Conservation (phyloP, 2,329 filamentous ascomycete genomes). For the Fusarium transvaalense region DNA sequence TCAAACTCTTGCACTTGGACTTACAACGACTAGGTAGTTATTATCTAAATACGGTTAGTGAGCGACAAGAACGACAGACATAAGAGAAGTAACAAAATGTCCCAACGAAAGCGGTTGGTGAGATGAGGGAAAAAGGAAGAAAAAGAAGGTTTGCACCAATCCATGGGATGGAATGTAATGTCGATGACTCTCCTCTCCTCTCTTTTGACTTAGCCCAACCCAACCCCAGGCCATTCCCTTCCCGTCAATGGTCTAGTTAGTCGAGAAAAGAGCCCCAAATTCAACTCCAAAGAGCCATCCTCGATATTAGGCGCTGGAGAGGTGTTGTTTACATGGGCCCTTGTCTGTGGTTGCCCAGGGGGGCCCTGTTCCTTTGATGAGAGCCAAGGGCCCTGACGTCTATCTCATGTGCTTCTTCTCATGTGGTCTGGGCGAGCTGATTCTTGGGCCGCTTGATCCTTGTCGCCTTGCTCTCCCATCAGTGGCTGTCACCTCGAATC, state of each 20-base stretch:
- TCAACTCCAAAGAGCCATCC: conserved; percentile 9
- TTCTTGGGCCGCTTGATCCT: conserved; percentile 30
- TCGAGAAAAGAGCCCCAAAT: conserved; percentile 1
- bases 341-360: conserved; percentile 37
- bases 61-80: conserved; percentile 20
- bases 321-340: conserved; percentile 38
- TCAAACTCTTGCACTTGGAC: conserved; percentile 6
- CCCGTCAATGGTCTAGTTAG: conserved; percentile 13
- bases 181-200: conserved; percentile 31
- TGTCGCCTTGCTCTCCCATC: conserved; percentile 34
- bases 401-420: conserved; percentile 17
- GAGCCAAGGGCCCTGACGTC: conserved; percentile 39
- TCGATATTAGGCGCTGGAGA: conserved; percentile 21
- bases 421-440: conserved; percentile 19
- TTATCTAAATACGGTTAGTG: conserved; percentile 21
- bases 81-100: conserved; percentile 8
- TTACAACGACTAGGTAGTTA: conserved; percentile 38
- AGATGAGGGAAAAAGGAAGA: conserved; percentile 17
- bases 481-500: conserved; percentile 40
- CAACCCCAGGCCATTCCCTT: conserved; percentile 31
- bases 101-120: conserved; percentile 29
- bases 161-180: conserved; percentile 42
- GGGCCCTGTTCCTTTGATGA: conserved; percentile 37
- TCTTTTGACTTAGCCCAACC: not conserved
- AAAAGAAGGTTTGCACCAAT: conserved; percentile 31